Base-by-base conservation (phyloP, 2,329 filamentous ascomycete genomes). In the Stagonosporopsis tanaceti region DNA sequence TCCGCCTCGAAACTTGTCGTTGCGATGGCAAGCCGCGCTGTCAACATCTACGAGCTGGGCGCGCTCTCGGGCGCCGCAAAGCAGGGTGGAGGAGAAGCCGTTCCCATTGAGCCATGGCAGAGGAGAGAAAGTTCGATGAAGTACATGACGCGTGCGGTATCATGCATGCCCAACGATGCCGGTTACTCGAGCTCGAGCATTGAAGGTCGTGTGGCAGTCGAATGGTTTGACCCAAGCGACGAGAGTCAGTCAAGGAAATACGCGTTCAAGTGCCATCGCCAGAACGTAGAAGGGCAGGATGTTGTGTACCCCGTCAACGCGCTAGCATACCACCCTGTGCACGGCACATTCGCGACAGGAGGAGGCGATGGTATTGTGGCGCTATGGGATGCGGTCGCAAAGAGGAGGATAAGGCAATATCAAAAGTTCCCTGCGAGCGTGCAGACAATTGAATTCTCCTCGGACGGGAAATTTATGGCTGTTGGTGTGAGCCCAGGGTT, bases 181-280 rank as follows among this genome's bases (percentile, higher is more conserved):
- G 95, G 95, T 5, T 99, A 98, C 75, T 93, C 94, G 9, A 94
- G 90, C 1, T 92, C 87, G 57, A 93, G 89, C 69, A 99, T 99
- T 69, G 95, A 99, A 75, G 95, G 95, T 4, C 88, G 95, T 67
- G 93, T 99, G 2, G 94, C 93, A 0, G 95, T 99, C 1, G 95
- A 99, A 77, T 98, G 93, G 92, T 98, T 99, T 75, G 95, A 98
- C 73, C 91, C 95, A 15, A 91, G 88, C 5, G 82, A 87, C 39
- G 91, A 94, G 76, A 93, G 91, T 4, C 93, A 98, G 79, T 89
- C 91, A 37, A 87, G 93, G 65, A 98, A 97, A 77, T 99, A 98
- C 76, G 95, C 95, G 14, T 99, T 99, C 86, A 99, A 99, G 78
- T 99, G 95, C 78, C 95, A 99, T 78, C 87, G 95, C 4, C 92